Percentiles rank a stretch among this genome's conserved stretches.
Conservation (phyloP, 2,329 filamentous ascomycete species). For the Didymosphaeria variabile region DNA sequence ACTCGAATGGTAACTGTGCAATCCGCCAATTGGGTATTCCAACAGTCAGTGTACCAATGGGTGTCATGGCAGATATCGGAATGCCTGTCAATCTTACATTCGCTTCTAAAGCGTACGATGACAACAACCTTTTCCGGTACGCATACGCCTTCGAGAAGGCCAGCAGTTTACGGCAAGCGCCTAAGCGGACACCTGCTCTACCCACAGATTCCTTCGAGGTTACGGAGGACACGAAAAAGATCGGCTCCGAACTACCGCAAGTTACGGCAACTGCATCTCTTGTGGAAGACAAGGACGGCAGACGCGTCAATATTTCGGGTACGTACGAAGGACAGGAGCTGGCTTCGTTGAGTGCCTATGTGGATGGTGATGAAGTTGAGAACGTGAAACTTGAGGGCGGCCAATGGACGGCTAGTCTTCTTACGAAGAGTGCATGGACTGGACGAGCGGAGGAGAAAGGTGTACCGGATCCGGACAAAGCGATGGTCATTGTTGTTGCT, state of each 20-base stretch:
- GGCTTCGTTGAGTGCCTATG: neutral
- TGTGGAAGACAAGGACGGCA: neutral
- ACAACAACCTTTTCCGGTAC: neutral
- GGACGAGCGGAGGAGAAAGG: neutral
- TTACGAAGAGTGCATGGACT: neutral
- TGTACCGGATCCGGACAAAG: neutral
- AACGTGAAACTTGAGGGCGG: neutral
- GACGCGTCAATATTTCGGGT: neutral
- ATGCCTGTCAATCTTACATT: neutral
- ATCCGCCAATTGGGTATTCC: neutral
- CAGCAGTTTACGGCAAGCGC: neutral
- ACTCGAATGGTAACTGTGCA: neutral
- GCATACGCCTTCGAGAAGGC: neutral
- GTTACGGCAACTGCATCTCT: neutral
- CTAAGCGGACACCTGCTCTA: neutral
- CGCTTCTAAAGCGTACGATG: neutral
- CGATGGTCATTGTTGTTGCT: neutral
- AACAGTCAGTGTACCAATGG: neutral
- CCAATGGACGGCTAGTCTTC: neutral
- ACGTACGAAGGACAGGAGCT: neutral
- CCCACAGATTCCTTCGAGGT: neutral
- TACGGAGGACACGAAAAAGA: neutral
- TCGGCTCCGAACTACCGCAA: neutral
- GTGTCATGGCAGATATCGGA: neutral
- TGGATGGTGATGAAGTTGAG: neutral